Percentiles rank a stretch among this genome's conserved stretches.
Evolutionary conservation across 352 stramenopile genomes (phyloP).

Genomic region (Globisporangium nagaii): DNA sequence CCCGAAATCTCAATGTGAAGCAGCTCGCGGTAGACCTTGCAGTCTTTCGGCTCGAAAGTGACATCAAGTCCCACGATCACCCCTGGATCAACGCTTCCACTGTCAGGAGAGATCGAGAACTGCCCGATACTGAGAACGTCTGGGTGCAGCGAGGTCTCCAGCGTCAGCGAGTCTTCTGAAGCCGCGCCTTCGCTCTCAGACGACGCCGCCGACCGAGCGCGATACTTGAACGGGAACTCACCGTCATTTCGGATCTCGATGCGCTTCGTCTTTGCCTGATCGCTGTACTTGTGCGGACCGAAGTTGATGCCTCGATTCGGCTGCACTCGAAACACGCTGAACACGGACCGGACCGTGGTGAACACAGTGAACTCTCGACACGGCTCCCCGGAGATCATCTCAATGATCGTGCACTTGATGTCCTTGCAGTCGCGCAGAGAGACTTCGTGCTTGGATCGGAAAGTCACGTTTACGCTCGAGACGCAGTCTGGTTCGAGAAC

Average conservation of each 20-base stretch:
- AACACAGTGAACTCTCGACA: constrained; percentile 87
- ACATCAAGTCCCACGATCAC: constrained; percentile 67
- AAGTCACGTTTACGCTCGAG: constrained; percentile 70
- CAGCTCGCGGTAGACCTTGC: constrained; percentile 61
- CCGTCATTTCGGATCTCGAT: constrained; percentile 93
- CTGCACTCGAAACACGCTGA: constrained; percentile 84
- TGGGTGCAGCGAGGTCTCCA: constrained; percentile 34
- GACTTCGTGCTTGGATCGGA: constrained; percentile 77
- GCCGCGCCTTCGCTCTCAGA: neutral
- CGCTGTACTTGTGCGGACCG: constrained; percentile 88
- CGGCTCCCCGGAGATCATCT: constrained; percentile 88
- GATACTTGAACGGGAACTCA: constrained; percentile 90
- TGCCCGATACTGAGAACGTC: constrained; percentile 52
- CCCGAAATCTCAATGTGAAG: constrained; percentile 76
- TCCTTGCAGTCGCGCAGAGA: constrained; percentile 89
- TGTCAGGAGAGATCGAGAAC: constrained; percentile 76
- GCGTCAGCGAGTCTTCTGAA: constrained; percentile 15
- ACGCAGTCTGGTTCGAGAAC: constrained; percentile 67
- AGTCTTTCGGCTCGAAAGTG: constrained; percentile 76
- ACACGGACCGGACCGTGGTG: constrained; percentile 72
- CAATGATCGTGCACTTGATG: constrained; percentile 90
- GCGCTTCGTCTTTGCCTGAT: constrained; percentile 58
- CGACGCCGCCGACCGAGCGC: constrained; percentile 21
- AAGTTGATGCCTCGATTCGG: constrained; percentile 91
- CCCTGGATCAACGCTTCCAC: constrained; percentile 82